Evolutionary conservation across 306 rosid genomes (phyloP).

Genomic region (Cucumis hystrix): DNA sequence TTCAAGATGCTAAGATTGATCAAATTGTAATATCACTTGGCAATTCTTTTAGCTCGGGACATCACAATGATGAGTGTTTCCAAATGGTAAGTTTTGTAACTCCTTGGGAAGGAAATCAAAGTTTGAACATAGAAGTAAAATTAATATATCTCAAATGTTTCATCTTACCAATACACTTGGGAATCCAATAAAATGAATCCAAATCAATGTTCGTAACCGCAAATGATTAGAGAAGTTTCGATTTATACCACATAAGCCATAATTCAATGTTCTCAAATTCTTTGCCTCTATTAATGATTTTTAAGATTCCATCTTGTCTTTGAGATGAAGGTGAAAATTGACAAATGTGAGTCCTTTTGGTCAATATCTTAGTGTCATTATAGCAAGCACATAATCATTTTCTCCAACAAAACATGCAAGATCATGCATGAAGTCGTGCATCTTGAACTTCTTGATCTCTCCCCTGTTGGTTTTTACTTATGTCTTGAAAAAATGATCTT

Average conservation of each 20-base stretch:
- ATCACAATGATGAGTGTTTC: neutral
- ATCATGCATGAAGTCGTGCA: too few relatives aligned
- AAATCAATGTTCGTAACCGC: conserved; percentile 8
- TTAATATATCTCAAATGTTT: neutral
- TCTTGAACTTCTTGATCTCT: too few relatives aligned
- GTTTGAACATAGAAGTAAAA: fast-evolving
- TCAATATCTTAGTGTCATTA: neutral
- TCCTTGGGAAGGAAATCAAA: neutral
- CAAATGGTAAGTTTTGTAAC: neutral
- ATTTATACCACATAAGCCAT: too few relatives aligned
- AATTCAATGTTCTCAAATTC: conserved; percentile 3
- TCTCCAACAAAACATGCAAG: too few relatives aligned
- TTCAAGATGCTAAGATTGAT: conserved; percentile 9
- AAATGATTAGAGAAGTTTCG: neutral
- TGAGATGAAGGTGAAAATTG: too few relatives aligned
- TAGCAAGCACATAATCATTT: neutral
- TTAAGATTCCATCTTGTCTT: too few relatives aligned
- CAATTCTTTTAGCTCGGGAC: neutral
- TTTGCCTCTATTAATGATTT: neutral
- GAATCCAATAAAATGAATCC: too few relatives aligned
- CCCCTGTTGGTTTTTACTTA: too few relatives aligned
- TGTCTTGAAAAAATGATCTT: too few relatives aligned
- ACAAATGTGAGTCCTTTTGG: neutral
- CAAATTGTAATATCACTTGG: neutral
- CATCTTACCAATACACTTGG: neutral